Evolutionary conservation across 2,329 filamentous ascomycete species (phyloP).

Genomic region (Trichoderma sp.): DNA sequence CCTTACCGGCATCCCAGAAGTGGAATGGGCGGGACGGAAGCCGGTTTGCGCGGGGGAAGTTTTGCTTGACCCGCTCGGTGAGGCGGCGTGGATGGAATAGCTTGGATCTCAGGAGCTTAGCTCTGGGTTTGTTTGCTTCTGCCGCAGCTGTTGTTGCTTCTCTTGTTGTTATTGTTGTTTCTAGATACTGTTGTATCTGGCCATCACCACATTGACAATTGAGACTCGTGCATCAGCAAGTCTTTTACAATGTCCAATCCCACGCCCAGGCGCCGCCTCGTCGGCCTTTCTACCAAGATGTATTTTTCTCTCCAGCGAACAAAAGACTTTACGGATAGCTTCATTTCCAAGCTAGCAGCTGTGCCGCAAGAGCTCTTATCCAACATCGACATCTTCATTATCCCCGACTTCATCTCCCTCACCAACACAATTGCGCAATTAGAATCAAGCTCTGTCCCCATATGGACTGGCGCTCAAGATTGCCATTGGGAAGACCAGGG

Average conservation of each 20-base stretch:
- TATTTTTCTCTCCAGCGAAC: constrained; percentile 70
- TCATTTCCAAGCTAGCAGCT: constrained; percentile 47
- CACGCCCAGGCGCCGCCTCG: constrained; percentile 53
- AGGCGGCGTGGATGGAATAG: background rate
- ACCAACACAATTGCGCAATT: constrained; percentile 50
- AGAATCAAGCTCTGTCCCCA: constrained; percentile 35
- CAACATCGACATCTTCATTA: constrained; percentile 68
- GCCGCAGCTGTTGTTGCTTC: background rate
- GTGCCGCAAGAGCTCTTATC: constrained; percentile 41
- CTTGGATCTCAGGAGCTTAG: background rate
- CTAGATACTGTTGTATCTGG: background rate
- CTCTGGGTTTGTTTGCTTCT: background rate
- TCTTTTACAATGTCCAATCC: constrained; percentile 19
- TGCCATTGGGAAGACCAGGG: constrained; percentile 67
- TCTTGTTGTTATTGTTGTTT: background rate
- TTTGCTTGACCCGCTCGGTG: constrained; percentile 3
- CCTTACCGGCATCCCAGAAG: constrained; percentile 17
- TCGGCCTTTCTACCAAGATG: constrained; percentile 76
- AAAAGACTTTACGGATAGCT: constrained; percentile 49
- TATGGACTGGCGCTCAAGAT: constrained; percentile 71
- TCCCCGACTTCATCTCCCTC: constrained; percentile 74
- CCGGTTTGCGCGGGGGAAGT: constrained; percentile 6
- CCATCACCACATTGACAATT: background rate
- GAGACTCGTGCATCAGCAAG: background rate
- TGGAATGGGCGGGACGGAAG: constrained; percentile 18